These are phyloP conservation scores for Trichoderma simmonsii DNA, from an alignment of 2,329 filamentous ascomycete species.

Conservation along the genomic window DNA sequence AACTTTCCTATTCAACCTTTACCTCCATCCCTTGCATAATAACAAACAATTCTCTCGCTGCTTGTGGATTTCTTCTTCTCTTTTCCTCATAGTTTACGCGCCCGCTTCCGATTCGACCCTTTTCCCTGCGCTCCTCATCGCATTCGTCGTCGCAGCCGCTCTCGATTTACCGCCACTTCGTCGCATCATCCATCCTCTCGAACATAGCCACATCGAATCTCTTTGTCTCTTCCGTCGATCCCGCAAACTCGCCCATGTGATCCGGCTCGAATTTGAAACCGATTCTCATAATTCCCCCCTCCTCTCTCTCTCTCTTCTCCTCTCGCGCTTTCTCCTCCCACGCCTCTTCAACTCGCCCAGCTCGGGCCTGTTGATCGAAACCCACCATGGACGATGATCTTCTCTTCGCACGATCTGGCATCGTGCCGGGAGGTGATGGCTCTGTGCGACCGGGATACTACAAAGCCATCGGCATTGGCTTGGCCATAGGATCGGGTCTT, in stretches of 20 bases:
- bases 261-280: constrained; percentile 1
- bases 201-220: background rate
- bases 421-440: constrained; percentile 16
- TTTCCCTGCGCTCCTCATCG: background rate
- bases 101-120: background rate
- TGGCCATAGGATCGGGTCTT: constrained; percentile 81
- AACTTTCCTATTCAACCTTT: constrained; percentile 2
- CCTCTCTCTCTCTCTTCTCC: background rate
- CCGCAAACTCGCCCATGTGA: constrained; percentile 12
- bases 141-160: background rate
- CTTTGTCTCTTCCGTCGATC: constrained; percentile 2
- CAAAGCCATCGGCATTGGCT: constrained; percentile 81
- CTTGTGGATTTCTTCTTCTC: background rate
- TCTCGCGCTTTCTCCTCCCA: background rate
- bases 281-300: background rate
- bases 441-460: constrained; percentile 53
- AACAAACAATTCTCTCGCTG: background rate
- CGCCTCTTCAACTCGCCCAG: background rate
- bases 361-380: background rate
- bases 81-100: background rate
- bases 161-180: constrained; percentile 13
- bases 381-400: constrained; percentile 17
- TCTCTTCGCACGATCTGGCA: constrained; percentile 12
- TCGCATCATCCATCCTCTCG: background rate
- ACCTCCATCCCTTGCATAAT: background rate